Percentiles rank a stretch among this genome's conserved stretches.
These are phyloP conservation scores for Verticillium nonalfalfae DNA, from an alignment of 2,329 filamentous ascomycete species.

Conservation along the genomic window DNA sequence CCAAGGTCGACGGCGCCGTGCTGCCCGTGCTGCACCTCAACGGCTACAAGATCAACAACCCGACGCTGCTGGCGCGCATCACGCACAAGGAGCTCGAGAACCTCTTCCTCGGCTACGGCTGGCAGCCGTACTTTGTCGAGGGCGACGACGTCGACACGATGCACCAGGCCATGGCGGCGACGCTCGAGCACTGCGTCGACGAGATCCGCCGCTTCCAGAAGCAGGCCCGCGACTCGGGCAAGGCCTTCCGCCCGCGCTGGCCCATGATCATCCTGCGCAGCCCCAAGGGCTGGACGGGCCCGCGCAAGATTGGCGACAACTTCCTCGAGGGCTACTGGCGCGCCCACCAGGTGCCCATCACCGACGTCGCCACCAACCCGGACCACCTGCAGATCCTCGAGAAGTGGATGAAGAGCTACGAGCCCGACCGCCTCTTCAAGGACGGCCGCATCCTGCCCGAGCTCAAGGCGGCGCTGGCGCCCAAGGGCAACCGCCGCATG, in stretches of 20 bases:
- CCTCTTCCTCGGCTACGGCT: slow-evolving; percentile 69
- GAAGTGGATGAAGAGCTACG: slow-evolving; percentile 71
- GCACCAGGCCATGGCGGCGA: slow-evolving; percentile 78
- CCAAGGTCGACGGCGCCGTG: slow-evolving; percentile 70
- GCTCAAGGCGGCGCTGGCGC: slow-evolving; percentile 54
- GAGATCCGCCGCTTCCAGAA: slow-evolving; percentile 67
- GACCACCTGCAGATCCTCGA: slow-evolving; percentile 63
- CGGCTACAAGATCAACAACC: slow-evolving; percentile 82
- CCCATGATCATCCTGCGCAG: slow-evolving; percentile 73
- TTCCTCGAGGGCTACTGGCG: slow-evolving; percentile 74
- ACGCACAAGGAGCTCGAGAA: slow-evolving; percentile 65
- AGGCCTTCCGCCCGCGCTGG: slow-evolving; percentile 66
- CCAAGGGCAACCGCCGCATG: slow-evolving; percentile 62
- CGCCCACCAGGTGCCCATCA: slow-evolving; percentile 70
- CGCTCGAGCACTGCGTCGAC: slow-evolving; percentile 63
- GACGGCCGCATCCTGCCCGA: slow-evolving; percentile 57
- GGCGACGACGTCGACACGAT: slow-evolving; percentile 67
- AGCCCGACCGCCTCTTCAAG: slow-evolving; percentile 65
- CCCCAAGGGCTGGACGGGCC: slow-evolving; percentile 76
- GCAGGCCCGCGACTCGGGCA: slow-evolving; percentile 62
- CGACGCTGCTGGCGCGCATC: slow-evolving; percentile 66
- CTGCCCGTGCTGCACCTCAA: slow-evolving; percentile 74
- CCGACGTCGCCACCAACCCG: slow-evolving; percentile 60
- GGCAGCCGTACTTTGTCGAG: slow-evolving; percentile 75
- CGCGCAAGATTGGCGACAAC: slow-evolving; percentile 64